Conservation (phyloP, 805 yeast genomes). For the Starmerella scarabaei region DNA sequence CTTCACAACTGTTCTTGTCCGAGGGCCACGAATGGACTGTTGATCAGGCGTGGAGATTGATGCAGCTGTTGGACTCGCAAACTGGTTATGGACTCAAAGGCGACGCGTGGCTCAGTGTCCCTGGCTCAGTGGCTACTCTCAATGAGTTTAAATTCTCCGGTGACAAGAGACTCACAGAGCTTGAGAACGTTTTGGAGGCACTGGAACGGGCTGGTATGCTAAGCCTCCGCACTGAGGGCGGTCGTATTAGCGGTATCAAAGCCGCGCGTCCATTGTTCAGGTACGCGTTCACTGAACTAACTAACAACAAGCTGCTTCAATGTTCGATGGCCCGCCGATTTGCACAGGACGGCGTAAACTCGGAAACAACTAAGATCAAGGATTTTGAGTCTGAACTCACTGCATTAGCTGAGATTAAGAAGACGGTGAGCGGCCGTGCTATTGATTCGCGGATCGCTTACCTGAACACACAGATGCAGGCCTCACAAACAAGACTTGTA, state of each 20-base stretch:
- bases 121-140: slow-evolving; percentile 21
- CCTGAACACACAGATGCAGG: neutral
- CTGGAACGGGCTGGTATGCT: slow-evolving; percentile 73
- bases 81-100: neutral
- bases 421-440: neutral
- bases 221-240: slow-evolving; percentile 59
- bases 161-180: slow-evolving; percentile 30
- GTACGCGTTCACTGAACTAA: slow-evolving; percentile 63
- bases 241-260: slow-evolving; percentile 48
- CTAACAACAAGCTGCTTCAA: slow-evolving; percentile 42
- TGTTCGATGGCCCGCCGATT: slow-evolving; percentile 54
- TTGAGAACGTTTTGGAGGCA: slow-evolving; percentile 38
- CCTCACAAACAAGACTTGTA: neutral
- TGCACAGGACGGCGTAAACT: slow-evolving; percentile 38
- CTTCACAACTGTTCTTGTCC: slow-evolving; percentile 59
- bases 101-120: slow-evolving; percentile 16
- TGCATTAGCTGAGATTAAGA: slow-evolving; percentile 27
- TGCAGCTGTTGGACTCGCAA: slow-evolving; percentile 37
- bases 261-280: slow-evolving; percentile 78
- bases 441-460: neutral
- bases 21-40: slow-evolving; percentile 40
- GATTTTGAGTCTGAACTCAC: slow-evolving; percentile 60
- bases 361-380: slow-evolving; percentile 50
- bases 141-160: slow-evolving; percentile 23
- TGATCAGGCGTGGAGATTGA: slow-evolving; percentile 80